Evolutionary conservation across 768 basidiomycete genomes (phyloP).

Genomic region (Mycena albidolilacea): DNA sequence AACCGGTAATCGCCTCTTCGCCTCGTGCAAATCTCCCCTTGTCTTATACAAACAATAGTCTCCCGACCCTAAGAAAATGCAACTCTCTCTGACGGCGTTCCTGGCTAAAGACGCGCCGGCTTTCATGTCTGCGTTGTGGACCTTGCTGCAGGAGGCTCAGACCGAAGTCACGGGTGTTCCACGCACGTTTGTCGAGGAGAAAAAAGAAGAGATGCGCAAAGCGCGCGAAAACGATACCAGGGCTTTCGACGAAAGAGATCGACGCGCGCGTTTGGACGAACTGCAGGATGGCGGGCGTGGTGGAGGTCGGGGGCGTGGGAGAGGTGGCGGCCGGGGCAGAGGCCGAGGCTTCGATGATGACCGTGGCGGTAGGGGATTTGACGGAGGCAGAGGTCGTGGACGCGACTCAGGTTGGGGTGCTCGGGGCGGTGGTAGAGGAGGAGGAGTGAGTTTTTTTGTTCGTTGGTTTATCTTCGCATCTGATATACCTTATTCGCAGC

Average conservation of each 20-base stretch:
- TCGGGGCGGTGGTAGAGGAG: constrained; percentile 59
- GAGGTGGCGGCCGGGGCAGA: constrained; percentile 69
- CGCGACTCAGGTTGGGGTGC: constrained; percentile 80
- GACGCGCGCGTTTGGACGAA: constrained; percentile 78
- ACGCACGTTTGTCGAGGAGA: constrained; percentile 89
- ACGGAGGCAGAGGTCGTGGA: constrained; percentile 55
- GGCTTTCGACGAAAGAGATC: constrained; percentile 79
- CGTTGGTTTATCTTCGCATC: constrained; percentile 24
- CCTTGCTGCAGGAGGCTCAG: constrained; percentile 93
- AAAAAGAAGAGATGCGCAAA: constrained; percentile 91
- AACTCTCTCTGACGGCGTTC: constrained; percentile 95
- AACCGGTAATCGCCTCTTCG: constrained; percentile 73
- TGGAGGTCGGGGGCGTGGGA: constrained; percentile 69
- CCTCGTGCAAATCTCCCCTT: not conserved
- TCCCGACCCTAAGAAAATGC: constrained; percentile 96
- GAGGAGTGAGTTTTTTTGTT: constrained; percentile 47
- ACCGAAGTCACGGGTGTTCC: constrained; percentile 91
- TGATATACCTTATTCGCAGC: constrained; percentile 46
- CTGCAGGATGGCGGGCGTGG: constrained; percentile 74
- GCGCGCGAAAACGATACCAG: constrained; percentile 74
- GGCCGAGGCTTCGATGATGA: constrained; percentile 63
- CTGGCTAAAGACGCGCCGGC: constrained; percentile 86
- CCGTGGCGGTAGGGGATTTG: constrained; percentile 62
- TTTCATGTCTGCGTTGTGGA: constrained; percentile 95
- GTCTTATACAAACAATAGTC: not conserved